phyloP scores from a whole-genome alignment of 2,329 filamentous ascomycete species.

The Stromatinia cepivora region DNA sequence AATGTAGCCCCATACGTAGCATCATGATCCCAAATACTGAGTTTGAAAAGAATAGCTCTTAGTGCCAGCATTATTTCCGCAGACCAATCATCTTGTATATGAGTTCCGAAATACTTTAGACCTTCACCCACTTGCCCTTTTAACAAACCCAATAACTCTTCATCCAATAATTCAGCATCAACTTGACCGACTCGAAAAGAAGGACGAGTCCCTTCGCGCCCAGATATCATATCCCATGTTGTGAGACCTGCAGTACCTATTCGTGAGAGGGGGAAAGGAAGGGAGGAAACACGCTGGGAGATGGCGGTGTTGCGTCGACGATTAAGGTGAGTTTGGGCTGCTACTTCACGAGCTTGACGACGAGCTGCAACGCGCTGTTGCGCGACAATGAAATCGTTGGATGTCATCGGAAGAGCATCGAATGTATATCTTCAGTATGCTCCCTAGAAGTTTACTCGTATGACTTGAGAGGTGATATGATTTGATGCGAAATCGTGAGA shows the following conservation, averaged over 20 bases:
- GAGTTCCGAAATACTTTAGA: constrained; percentile 78
- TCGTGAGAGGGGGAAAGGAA: constrained; percentile 64
- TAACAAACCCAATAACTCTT: constrained; percentile 84
- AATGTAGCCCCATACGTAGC: constrained; percentile 91
- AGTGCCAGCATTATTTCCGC: constrained; percentile 80
- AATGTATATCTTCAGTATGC: constrained; percentile 5
- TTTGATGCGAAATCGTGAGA: constrained; percentile 2
- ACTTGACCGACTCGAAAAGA: constrained; percentile 94
- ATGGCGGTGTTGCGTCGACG: constrained; percentile 50
- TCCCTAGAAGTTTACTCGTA: not conserved
- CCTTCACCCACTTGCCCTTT: constrained; percentile 85
- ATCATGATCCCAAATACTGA: constrained; percentile 95
- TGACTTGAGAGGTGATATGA: not conserved
- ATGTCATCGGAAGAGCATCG: constrained; percentile 38
- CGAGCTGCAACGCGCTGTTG: constrained; percentile 83
- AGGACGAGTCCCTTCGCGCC: constrained; percentile 76
- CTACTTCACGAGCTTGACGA: constrained; percentile 71
- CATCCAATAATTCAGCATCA: constrained; percentile 91
- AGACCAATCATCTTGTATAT: constrained; percentile 82
- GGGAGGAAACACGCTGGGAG: constrained; percentile 56
- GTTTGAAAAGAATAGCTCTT: constrained; percentile 82
- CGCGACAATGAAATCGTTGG: constrained; percentile 71
- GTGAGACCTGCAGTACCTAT: constrained; percentile 51
- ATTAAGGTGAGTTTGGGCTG: constrained; percentile 57
- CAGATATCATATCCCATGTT: constrained; percentile 70